Evolutionary conservation across 495 filamentous ascomycete species (phyloP).

Genomic region (Chaetomidium leptoderma): DNA sequence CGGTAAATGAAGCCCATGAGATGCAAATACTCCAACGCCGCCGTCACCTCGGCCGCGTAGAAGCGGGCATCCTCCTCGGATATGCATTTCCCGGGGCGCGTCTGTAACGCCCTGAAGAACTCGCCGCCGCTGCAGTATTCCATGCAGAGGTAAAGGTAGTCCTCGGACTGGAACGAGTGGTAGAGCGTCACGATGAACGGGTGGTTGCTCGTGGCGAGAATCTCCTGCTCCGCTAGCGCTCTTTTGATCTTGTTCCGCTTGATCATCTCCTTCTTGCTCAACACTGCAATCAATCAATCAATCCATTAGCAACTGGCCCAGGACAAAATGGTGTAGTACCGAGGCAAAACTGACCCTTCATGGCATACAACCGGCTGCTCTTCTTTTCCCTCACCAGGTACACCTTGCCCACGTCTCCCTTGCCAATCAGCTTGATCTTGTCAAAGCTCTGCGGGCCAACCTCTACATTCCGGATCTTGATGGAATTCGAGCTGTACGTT

Average conservation of each 20-base stretch:
- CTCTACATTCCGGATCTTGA: constrained; percentile 95
- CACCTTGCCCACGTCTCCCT: constrained; percentile 97
- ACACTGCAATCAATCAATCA: constrained; percentile 49
- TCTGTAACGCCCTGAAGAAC: constrained; percentile 96
- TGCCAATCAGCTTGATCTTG: constrained; percentile 98
- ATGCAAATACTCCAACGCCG: constrained; percentile 93
- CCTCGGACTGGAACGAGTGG: constrained; percentile 98
- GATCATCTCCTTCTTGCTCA: constrained; percentile 99
- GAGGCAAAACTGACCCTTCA: constrained; percentile 69
- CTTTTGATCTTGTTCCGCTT: constrained; percentile 99
- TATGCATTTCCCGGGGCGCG: constrained; percentile 92
- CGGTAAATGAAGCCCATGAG: constrained; percentile 99
- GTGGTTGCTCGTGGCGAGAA: constrained; percentile 95
- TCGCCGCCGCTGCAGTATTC: constrained; percentile 98
- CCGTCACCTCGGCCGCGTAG: constrained; percentile 97
- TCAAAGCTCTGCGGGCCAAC: constrained; percentile 95
- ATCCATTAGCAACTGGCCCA: background rate
- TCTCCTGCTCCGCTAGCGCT: constrained; percentile 95
- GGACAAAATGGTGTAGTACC: background rate
- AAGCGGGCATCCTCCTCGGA: constrained; percentile 95
- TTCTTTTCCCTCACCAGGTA: constrained; percentile 98
- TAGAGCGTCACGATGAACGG: constrained; percentile 98
- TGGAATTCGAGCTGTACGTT: constrained; percentile 98
- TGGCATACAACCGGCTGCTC: constrained; percentile 88
- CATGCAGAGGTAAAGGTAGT: constrained; percentile 98